Evolutionary conservation across 2,329 filamentous ascomycete genomes (phyloP).

Genomic region (Colletotrichum coccodes): DNA sequence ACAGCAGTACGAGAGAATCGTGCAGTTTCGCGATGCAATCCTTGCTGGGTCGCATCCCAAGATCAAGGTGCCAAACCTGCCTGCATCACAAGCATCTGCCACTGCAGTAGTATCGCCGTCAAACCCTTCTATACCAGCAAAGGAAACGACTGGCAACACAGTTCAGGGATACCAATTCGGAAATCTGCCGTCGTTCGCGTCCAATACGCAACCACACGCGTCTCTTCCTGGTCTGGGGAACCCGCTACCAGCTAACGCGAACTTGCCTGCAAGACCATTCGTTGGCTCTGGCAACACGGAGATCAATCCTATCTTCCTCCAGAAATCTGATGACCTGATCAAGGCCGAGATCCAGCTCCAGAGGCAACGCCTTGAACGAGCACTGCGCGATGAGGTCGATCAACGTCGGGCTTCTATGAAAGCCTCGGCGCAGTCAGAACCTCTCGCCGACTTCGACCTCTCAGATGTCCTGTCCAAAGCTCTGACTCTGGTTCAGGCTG

Average conservation of each 20-base stretch:
- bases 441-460: slow-evolving; percentile 74
- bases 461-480: slow-evolving; percentile 79
- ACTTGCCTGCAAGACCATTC: slow-evolving; percentile 47
- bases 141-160: background rate
- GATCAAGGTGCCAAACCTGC: slow-evolving; percentile 64
- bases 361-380: slow-evolving; percentile 82
- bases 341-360: slow-evolving; percentile 84
- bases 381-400: slow-evolving; percentile 81
- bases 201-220: slow-evolving; percentile 47
- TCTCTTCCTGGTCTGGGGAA: slow-evolving; percentile 39
- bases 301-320: slow-evolving; percentile 84
- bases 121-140: slow-evolving; percentile 13
- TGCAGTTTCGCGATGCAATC: slow-evolving; percentile 83
- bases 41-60: slow-evolving; percentile 79
- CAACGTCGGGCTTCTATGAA: slow-evolving; percentile 61
- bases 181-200: slow-evolving; percentile 47
- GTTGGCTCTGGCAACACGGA: slow-evolving; percentile 67
- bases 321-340: slow-evolving; percentile 86
- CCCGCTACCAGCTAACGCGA: slow-evolving; percentile 40
- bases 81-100: slow-evolving; percentile 37
- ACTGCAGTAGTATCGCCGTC: slow-evolving; percentile 36
- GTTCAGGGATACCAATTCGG: slow-evolving; percentile 36
- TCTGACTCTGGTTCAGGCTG: slow-evolving; percentile 76
- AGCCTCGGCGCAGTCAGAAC: slow-evolving; percentile 56
- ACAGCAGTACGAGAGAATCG: slow-evolving; percentile 80